Evolutionary conservation across 345 rosid genomes (phyloP), one percentile per base, ranked within the genome.

Genomic region (Citrus glauca): DNA sequence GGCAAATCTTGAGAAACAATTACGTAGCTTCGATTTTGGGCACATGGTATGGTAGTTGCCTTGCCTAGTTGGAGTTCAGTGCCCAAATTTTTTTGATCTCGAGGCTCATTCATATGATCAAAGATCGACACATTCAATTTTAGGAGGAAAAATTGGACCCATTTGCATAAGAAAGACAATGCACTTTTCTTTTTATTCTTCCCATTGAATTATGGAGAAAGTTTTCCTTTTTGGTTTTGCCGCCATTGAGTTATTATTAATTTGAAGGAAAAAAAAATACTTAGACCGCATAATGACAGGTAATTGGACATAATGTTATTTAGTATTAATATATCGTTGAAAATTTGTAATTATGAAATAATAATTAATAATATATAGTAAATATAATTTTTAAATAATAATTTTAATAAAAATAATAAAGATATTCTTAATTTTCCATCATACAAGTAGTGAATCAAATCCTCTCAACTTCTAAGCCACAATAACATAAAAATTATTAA

Each of bases 131-230:
- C 0, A 8, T 53, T 53, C 57, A 14, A 40, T 5, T n/a, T 45
- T 13, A 63, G 9, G 45, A 35, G 48, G 4, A 17, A 24, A 22
- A 17, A 32, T 24, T n/a, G 74, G 35, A 32, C 13, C 22, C 63
- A 68, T 27, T 72, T 55, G 22, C 2, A 2, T 8, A 7, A 35
- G n/a, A 45, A 35, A 48, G 40, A 69, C 32, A 62, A 14, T 24
- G 40, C 71, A 28, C 37, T 45, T 13, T 24, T 53, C 63, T 11
- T 32, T 59, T 70, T 74, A 0, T 61, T 61, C 40, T 61, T 45
- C 75, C 50, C 75, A 62, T 74, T 74, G 57, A 74, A 42, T 33
- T 33, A 69, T 60, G 13, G 37, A 42, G 42, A 72, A 35, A 7
- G 28, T 17, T 30, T 19, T 17, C 4, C 61, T 57, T 57, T n/a